These are phyloP conservation scores for Metschnikowia amazonensis DNA, from an alignment of 805 yeast species.

Conservation along the genomic window DNA sequence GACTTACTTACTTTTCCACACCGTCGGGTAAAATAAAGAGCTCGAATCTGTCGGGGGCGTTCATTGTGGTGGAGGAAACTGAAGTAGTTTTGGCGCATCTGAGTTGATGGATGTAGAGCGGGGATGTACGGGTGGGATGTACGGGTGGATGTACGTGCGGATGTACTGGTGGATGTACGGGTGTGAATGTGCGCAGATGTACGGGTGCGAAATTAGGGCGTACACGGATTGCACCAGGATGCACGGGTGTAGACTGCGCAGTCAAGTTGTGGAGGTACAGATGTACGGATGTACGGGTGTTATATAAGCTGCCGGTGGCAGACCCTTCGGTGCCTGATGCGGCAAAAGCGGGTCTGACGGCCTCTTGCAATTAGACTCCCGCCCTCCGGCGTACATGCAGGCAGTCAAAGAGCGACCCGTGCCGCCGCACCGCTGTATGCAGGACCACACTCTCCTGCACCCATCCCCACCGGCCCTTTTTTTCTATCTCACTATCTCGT, in stretches of 20 bases:
- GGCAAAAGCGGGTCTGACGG: too few relatives aligned
- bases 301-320: too few relatives aligned
- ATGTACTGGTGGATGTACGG: too few relatives aligned
- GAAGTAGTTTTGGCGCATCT: not conserved
- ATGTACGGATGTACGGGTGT: too few relatives aligned
- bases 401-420: not conserved
- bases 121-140: too few relatives aligned
- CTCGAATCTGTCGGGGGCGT: constrained; percentile 99
- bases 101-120: too few relatives aligned
- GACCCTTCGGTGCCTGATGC: too few relatives aligned
- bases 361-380: too few relatives aligned
- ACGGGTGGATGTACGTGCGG: not conserved
- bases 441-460: constrained; percentile 1
- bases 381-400: not conserved
- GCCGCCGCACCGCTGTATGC: not conserved
- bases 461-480: constrained; percentile 7
- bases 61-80: constrained; percentile 54
- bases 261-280: not conserved
- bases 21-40: constrained; percentile 97
- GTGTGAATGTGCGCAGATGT: too few relatives aligned
- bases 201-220: not conserved
- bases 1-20: constrained; percentile 68
- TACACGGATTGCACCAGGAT: too few relatives aligned
- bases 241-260: constrained; percentile 2
- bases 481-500: constrained; percentile 7